These are phyloP conservation scores for Geotrichum phurueaensis DNA, from an alignment of 1,139 yeast species.

Conservation along the genomic window DNA sequence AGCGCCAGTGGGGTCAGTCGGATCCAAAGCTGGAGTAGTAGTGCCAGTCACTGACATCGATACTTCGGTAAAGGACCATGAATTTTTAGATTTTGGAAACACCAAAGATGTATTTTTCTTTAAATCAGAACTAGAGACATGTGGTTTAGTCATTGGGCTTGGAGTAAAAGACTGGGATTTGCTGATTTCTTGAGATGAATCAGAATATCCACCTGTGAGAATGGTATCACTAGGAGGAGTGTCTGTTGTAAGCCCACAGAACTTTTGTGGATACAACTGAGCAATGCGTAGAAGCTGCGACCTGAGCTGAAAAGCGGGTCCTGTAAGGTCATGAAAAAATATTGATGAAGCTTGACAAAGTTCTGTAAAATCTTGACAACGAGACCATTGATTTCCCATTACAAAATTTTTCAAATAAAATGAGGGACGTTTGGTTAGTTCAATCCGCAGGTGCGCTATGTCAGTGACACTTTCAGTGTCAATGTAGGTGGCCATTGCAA, in stretches of 20 bases:
- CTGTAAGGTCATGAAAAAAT: constrained; percentile 27
- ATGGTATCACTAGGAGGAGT: not conserved
- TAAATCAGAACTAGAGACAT: not conserved
- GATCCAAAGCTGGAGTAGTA: not conserved
- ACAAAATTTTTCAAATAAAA: constrained; percentile 25
- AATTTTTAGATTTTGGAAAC: not conserved
- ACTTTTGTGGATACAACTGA: constrained; percentile 23
- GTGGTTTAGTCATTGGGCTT: not conserved
- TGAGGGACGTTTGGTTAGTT: constrained; percentile 23
- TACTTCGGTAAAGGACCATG: not conserved
- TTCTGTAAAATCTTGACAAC: constrained; percentile 32
- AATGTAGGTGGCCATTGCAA: constrained; percentile 22
- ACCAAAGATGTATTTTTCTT: not conserved
- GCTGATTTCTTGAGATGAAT: not conserved
- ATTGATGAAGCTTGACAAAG: constrained; percentile 27
- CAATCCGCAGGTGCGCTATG: constrained; percentile 25
- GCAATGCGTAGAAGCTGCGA: constrained; percentile 22
- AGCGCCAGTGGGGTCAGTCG: not conserved
- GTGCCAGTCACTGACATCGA: not conserved
- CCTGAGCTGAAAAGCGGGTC: constrained; percentile 23
- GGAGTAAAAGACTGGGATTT: not conserved
- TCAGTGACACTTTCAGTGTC: constrained; percentile 13
- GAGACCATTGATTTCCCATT: constrained; percentile 23
- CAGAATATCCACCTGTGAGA: not conserved
- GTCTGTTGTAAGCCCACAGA: not conserved